Conservation (phyloP, 2,329 filamentous ascomycete species). For the Xylariaceae sp. region DNA sequence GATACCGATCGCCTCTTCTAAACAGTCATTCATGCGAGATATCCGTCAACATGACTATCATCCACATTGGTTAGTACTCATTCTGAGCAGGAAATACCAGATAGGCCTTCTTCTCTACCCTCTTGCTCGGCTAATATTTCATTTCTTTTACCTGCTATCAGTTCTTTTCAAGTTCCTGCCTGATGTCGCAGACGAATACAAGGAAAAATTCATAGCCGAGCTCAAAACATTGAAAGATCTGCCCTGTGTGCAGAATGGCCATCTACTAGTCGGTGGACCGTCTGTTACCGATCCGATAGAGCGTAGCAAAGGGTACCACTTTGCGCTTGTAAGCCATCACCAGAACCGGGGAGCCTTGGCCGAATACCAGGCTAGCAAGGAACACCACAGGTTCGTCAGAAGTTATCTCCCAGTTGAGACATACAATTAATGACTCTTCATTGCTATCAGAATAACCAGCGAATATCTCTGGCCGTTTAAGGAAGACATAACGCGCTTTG, state of each 20-base stretch:
- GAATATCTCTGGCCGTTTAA: constrained; percentile 49
- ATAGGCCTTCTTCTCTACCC: too few relatives aligned
- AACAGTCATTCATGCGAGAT: too few relatives aligned
- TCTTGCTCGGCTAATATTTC: too few relatives aligned
- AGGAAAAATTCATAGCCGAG: constrained; percentile 41
- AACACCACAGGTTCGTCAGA: constrained; percentile 43
- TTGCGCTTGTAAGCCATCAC: constrained; percentile 50
- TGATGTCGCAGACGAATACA: constrained; percentile 28
- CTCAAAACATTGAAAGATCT: constrained; percentile 47
- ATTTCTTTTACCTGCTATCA: background rate
- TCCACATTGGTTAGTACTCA: too few relatives aligned
- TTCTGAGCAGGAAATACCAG: too few relatives aligned
- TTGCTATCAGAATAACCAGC: constrained; percentile 42
- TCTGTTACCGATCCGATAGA: constrained; percentile 50
- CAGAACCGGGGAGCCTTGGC: constrained; percentile 40
- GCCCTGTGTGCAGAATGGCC: constrained; percentile 44
- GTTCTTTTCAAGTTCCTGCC: constrained; percentile 13
- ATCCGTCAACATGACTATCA: too few relatives aligned
- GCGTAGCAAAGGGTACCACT: constrained; percentile 50
- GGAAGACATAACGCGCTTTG: constrained; percentile 50
- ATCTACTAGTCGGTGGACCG: constrained; percentile 48
- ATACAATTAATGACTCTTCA: background rate
- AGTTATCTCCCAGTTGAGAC: background rate
- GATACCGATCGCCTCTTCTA: too few relatives aligned
- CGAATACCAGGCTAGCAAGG: constrained; percentile 49